Base-by-base conservation (phyloP, 176 grass and related monocot genomes). In the Rhynchospora pubera region DNA sequence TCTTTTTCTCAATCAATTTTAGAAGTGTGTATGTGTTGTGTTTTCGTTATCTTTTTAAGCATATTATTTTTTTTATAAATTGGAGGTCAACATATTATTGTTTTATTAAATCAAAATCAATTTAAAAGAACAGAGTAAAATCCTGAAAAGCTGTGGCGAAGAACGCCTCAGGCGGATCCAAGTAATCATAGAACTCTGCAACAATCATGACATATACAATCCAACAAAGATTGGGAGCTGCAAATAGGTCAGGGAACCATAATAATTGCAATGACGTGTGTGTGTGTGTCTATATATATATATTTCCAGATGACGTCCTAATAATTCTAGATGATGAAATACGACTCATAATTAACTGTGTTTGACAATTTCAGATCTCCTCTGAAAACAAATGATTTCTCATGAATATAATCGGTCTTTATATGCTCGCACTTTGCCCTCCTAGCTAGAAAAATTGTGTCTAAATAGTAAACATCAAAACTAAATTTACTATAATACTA, bases 211-310 rank as follows among this genome's bases (percentile, higher is more conserved):
- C 51, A 34, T 76, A 77, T 77, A 53, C 22, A 77, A 77, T 77
- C 51, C 46, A 57, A 59, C 75, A 78, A 57, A 78, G 30, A 78
- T 78, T 78, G 48, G 30, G 30, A 78, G 13, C 42, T 24, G 6
- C n/a, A 51, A 28, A 77, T 34, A 46, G 10, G 51, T 42, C 51
- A 30, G 72, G 24, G 11, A n/a, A 30, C 24, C 51, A 77, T 55
- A 55, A 77, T 52, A 77, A 52, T 77, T 57, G 75, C 23, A 57
- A 58, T 53, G 67, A 71, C n/a, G n/a, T n/a, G n/a, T n/a, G n/a
- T n/a, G n/a, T n/a, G n/a, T n/a, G n/a, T n/a, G n/a, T n/a, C n/a
- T n/a, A n/a, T n/a, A n/a, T n/a, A n/a, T n/a, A n/a, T n/a, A n/a
- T n/a, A n/a, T n/a, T n/a, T n/a, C n/a, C n/a, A n/a, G n/a, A n/a